Evolutionary conservation across 2,329 filamentous ascomycete genomes (phyloP), one percentile per base, ranked within the genome.

Genomic region (Ophiostoma perfectum): DNA sequence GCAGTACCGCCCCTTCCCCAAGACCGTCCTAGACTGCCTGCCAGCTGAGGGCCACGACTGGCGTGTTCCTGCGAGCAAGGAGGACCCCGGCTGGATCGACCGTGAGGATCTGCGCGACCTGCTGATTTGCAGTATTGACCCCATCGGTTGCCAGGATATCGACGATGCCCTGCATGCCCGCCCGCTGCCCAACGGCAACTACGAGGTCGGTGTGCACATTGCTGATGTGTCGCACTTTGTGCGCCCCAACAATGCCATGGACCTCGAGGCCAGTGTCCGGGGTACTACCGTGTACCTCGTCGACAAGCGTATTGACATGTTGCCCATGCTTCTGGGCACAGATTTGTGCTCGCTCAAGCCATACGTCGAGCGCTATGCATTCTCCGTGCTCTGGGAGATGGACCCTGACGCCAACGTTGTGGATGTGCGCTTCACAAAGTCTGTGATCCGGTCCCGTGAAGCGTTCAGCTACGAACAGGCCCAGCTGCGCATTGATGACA

Each of bases 171-270:
- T 99, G 6, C 96, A 99, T 78, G 93, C 95, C 6, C 86, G 88
- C 70, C 83, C 85, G 66, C 81, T 99, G 36, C 89, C 92, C 0
- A 98, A 98, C 74, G 95, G 96, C 60, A 97, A 98, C 77, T 93
- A 88, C 72, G 92, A 98, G 78, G 93, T 99, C 9, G 95, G 95
- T 72, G 95, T 99, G 16, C 96, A 99, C 78, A 99, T 99, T 78
- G 96, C 95, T 41, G 95, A 99, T 78, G 95, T 99, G n/a, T 98
- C 95, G 9, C 91, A 99, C 79, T 99, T 99, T 76, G 95, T 99
- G 75, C 96, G 95, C 79, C 93, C 96, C 39, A 93, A 91, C 78
- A 99, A 94, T 75, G 90, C 95, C 67, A 99, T 99, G 95, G 96
- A 99, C 77, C 86, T 88, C 64, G 95, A 99, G 80, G 95, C 95